Evolutionary conservation across 257 asterid species (phyloP).

Genomic region (Fraxinus pennsylvanica): DNA sequence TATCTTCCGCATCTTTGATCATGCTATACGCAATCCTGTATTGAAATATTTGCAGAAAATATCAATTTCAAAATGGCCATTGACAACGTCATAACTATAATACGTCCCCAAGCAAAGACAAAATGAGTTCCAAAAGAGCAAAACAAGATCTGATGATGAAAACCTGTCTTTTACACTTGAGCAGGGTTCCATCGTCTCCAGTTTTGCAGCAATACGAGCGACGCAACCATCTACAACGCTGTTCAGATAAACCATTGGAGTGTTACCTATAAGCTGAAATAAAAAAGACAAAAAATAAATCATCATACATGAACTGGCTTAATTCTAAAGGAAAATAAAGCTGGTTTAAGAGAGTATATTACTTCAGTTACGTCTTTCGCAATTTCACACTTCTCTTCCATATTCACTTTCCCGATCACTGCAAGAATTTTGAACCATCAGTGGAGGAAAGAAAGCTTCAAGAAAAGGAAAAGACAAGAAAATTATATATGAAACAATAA

Average conservation of each 20-base stretch:
- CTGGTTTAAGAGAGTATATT: conserved; percentile 7
- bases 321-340: neutral
- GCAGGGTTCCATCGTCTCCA: conserved; percentile 52
- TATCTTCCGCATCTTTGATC: conserved; percentile 60
- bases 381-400: conserved; percentile 35
- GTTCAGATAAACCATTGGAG: conserved; percentile 55
- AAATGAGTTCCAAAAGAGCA: neutral
- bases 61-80: neutral
- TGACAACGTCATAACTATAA: neutral
- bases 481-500: neutral
- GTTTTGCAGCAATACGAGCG: conserved; percentile 46
- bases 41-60: neutral
- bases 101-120: neutral
- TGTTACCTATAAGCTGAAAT: conserved; percentile 42
- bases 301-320: neutral
- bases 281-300: neutral
- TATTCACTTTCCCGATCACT: conserved; percentile 17
- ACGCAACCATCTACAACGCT: conserved; percentile 44
- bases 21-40: conserved; percentile 49
- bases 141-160: neutral
- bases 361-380: conserved; percentile 47
- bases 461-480: neutral
- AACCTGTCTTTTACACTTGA: conserved; percentile 55
- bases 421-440: conserved; percentile 4
- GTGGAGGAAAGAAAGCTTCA: neutral